Conservation (phyloP, 805 yeast species). For the Sugiyamaella qingdaonensis region DNA sequence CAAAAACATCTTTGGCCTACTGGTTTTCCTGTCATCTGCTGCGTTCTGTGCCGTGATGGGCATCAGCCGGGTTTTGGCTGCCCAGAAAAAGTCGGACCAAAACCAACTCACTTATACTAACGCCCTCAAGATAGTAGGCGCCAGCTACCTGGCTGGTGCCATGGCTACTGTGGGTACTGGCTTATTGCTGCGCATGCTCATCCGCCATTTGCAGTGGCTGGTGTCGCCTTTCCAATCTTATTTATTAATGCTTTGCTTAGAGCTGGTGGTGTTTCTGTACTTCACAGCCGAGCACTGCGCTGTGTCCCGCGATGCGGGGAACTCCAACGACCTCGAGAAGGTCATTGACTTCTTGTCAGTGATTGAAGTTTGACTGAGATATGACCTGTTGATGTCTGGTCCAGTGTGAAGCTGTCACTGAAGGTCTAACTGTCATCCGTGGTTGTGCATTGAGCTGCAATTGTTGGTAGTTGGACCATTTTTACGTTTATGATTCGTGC, state of each 20-base stretch:
- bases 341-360: not conserved
- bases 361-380: not conserved
- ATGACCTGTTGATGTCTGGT: too few species aligned
- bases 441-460: too few species aligned
- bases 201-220: not conserved
- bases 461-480: too few species aligned
- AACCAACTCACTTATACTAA: not conserved
- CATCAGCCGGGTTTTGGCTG: not conserved
- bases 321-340: not conserved
- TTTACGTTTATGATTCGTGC: too few species aligned
- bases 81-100: not conserved
- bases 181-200: not conserved
- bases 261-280: conserved; percentile 3
- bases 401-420: too few species aligned
- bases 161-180: not conserved
- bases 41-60: not conserved
- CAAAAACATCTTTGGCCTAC: not conserved
- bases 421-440: too few species aligned
- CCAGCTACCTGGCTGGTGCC: not conserved
- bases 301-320: not conserved
- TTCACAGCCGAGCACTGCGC: not conserved
- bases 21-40: not conserved
- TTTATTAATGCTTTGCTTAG: not conserved
- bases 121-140: not conserved
- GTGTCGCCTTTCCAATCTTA: not conserved